Evolutionary conservation across 2,329 filamentous ascomycete species (phyloP), one percentile per base, ranked within the genome.

Genomic region (Colletotrichum lentis): DNA sequence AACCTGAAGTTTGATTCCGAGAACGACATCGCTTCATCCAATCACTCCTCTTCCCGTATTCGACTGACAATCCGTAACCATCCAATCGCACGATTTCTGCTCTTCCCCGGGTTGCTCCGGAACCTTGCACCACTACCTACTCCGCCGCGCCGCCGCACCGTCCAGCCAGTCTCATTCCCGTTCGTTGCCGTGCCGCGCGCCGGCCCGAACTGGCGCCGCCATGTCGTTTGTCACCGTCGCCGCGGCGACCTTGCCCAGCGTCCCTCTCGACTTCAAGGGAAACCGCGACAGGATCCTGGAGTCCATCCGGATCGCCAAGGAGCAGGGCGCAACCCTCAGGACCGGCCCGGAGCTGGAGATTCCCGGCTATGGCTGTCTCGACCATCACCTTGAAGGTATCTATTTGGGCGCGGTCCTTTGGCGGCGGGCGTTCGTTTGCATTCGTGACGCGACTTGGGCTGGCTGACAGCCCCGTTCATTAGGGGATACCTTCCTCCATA

Each of bases 391-490:
- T 46, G 55, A 57, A 57, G 55, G 55, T 46, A 31, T 7, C 27
- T 31, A 58, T 27, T 47, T 12, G 22, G 18, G 22, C 24, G 6
- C 10, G 11, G 35, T 44, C 7, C 11, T 31, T 37, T 6, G 55
- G 24, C 24, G 6, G 39, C 24, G 6, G 39, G 8, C 24, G 12
- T 2, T 46, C 16, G 3, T 20, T 8, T 14, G 5, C 20, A 8
- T 39, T 39, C 22, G 11, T 12, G 24, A 18, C 31, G 7, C 7
- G n/a, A 27, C 8, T 62, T 86, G 88, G 73, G 83, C 91, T 7
- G 73, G 83, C 91, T 7, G 91, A 93, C 75, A 89, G 91, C 73
- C 90, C 7, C 27, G 2, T 31, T 31, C 87, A 70, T 79, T 86
- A 10, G 86, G 78, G 70, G 90, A 88, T 74, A 81, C 83, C 18